Conservation (phyloP, 1,139 yeast species). For the Hemisphaericaspora xylofermentans region DNA sequence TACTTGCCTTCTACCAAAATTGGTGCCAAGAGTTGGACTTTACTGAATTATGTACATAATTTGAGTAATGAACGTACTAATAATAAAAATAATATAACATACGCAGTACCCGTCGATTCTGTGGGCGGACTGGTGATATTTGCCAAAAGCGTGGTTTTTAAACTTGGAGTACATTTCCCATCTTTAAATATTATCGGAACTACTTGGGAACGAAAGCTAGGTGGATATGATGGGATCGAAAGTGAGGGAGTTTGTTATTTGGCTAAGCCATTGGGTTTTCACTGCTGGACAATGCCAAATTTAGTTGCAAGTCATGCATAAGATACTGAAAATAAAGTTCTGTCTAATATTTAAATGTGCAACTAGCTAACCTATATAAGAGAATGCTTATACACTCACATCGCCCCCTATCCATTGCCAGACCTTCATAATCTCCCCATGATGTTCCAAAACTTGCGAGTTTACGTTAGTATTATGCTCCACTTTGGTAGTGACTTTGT, state of each 20-base stretch:
- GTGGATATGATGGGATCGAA: slow-evolving; percentile 53
- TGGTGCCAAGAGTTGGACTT: slow-evolving; percentile 20
- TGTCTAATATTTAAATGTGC: neutral
- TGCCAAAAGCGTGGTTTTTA: slow-evolving; percentile 38
- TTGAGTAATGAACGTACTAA: neutral
- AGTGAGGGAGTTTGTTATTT: slow-evolving; percentile 52
- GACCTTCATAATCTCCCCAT: slow-evolving; percentile 84
- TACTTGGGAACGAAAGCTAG: slow-evolving; percentile 44
- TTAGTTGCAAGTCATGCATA: slow-evolving; percentile 27
- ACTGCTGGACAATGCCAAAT: slow-evolving; percentile 46
- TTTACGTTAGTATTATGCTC: slow-evolving; percentile 69
- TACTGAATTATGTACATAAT: slow-evolving; percentile 20
- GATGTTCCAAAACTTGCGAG: slow-evolving; percentile 61
- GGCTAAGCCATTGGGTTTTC: slow-evolving; percentile 44
- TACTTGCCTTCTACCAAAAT: neutral
- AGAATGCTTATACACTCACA: neutral
- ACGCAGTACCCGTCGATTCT: slow-evolving; percentile 37
- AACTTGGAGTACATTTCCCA: slow-evolving; percentile 48
- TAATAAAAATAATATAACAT: slow-evolving; percentile 8
- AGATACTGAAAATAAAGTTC: neutral
- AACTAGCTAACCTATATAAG: neutral
- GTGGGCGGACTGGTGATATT: slow-evolving; percentile 53
- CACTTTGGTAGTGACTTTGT: slow-evolving; percentile 52
- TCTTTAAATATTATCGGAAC: slow-evolving; percentile 47
- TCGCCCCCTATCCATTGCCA: slow-evolving; percentile 81